phyloP scores from a whole-genome alignment of 148 eudicot species.

The Rhododendron williamsianum region DNA sequence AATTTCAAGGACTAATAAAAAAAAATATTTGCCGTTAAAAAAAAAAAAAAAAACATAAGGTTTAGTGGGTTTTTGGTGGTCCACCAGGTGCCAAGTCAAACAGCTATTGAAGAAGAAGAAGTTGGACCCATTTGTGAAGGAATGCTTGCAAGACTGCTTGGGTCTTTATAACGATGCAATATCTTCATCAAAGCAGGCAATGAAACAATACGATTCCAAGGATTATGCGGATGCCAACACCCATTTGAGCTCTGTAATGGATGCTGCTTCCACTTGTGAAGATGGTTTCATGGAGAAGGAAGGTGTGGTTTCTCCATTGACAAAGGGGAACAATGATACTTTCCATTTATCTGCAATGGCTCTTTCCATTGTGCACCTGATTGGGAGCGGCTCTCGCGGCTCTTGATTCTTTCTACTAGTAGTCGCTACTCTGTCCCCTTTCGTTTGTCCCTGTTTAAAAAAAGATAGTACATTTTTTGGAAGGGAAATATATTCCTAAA shows the following conservation, averaged over 20 bases:
- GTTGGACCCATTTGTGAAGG: conserved; percentile 13
- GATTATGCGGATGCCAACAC: conserved; percentile 39
- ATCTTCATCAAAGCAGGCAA: conserved; percentile 27
- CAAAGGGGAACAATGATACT: conserved; percentile 23
- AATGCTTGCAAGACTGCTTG: conserved; percentile 40
- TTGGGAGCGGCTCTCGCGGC: conserved; percentile 12
- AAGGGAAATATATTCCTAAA: neutral
- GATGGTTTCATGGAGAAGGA: conserved; percentile 40
- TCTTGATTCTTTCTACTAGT: neutral
- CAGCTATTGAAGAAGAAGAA: conserved; percentile 19
- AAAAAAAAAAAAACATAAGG: no score
- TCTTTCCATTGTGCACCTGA: conserved; percentile 34
- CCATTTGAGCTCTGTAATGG: conserved; percentile 43
- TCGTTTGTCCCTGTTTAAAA: no score
- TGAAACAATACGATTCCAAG: conserved; percentile 22
- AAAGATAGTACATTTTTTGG: neutral
- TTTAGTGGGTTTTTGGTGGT: neutral
- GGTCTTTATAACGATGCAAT: conserved; percentile 44
- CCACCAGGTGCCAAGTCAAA: conserved; percentile 21
- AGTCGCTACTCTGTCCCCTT: neutral
- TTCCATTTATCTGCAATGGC: conserved; percentile 46
- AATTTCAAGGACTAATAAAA: no score
- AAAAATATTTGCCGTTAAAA: no score
- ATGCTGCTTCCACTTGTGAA: conserved; percentile 52
- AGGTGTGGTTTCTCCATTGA: conserved; percentile 45